Evolutionary conservation across 2,329 filamentous ascomycete genomes (phyloP), one percentile per base, ranked within the genome.

Genomic region (Fusarium buharicum): DNA sequence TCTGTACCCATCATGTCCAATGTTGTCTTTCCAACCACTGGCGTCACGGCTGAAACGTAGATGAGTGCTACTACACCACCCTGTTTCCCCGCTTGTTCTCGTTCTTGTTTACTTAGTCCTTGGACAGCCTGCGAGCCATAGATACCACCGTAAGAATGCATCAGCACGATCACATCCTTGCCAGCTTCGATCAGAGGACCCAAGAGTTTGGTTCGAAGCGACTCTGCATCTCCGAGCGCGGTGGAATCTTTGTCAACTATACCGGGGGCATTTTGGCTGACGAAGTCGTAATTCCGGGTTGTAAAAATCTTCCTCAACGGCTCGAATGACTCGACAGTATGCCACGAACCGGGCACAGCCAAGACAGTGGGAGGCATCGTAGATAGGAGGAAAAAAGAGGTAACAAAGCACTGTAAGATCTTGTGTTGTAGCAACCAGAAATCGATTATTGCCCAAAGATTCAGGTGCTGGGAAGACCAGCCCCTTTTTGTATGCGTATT

Each of bases 81-180:
- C 1, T 44, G 12, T 9, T 53, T 41, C 0, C 65, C 52, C 1
- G 36, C 34, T 3, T 50, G 31, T 8, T 31, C 11, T 13, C 54
- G 41, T 28, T 68, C 64, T 1, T 6, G 36, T 10, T 66, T 66
- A 16, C 66, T 68, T 7, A 64, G 17, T 0, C 64, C 59, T 3
- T 50, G 30, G 2, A 62, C 60, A 2, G 67, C 63, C 4, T 57
- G 63, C 4, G 55, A 56, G 0, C 66, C 68, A 3, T 62, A 57
- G 3, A 52, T 41, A 0, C 64, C 67, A 4, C 67, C 67, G 6
- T 70, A 70, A 1, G 68, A 70, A 48, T 70, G 68, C 64, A 64
- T 65, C 27, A 70, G 7, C 0, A 70, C 6, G 3, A 67, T 33
- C 11, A 70, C 45, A 4, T 70, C 64, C 9, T 58, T 70, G 2